These are phyloP conservation scores for Cercospora beticola DNA, from an alignment of 2,329 filamentous ascomycete species.

Conservation along the genomic window DNA sequence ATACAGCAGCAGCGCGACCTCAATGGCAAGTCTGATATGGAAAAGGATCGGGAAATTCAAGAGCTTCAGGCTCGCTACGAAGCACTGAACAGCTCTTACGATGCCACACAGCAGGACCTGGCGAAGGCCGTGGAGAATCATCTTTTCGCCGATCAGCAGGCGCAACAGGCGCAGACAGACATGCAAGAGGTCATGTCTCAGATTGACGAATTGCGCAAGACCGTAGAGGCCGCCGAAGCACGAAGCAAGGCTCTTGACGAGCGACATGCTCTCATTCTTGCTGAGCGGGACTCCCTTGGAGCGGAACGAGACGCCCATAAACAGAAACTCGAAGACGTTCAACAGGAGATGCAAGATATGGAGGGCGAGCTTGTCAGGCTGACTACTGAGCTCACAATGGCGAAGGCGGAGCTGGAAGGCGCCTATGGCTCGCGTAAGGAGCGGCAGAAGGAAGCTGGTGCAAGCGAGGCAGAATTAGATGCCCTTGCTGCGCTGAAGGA, in stretches of 20 bases:
- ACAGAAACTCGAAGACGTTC: constrained; percentile 31
- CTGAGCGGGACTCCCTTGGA: constrained; percentile 23
- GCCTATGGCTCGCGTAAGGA: constrained; percentile 80
- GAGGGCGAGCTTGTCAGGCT: constrained; percentile 65
- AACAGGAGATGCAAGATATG: constrained; percentile 43
- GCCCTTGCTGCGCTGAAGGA: constrained; percentile 45
- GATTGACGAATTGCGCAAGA: constrained; percentile 33
- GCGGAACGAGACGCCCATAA: constrained; percentile 22
- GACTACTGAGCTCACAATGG: constrained; percentile 82
- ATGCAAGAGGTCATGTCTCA: constrained; percentile 46
- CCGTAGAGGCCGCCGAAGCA: constrained; percentile 35
- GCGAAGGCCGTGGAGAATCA: constrained; percentile 32
- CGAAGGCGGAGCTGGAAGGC: constrained; percentile 84
- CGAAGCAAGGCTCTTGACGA: constrained; percentile 38
- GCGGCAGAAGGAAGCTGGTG: constrained; percentile 65
- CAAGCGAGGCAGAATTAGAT: constrained; percentile 53
- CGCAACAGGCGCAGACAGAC: constrained; percentile 36
- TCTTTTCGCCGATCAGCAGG: constrained; percentile 32
- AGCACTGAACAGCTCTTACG: constrained; percentile 28
- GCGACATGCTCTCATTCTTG: constrained; percentile 35
- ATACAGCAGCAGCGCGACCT: constrained; percentile 94
- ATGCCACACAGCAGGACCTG: constrained; percentile 36
- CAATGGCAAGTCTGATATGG: constrained; percentile 77
- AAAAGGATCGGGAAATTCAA: constrained; percentile 42
- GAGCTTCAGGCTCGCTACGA: constrained; percentile 35